Evolutionary conservation across 768 basidiomycete genomes (phyloP), one percentile per base, ranked within the genome.

Genomic region (Amylocystis lapponica): DNA sequence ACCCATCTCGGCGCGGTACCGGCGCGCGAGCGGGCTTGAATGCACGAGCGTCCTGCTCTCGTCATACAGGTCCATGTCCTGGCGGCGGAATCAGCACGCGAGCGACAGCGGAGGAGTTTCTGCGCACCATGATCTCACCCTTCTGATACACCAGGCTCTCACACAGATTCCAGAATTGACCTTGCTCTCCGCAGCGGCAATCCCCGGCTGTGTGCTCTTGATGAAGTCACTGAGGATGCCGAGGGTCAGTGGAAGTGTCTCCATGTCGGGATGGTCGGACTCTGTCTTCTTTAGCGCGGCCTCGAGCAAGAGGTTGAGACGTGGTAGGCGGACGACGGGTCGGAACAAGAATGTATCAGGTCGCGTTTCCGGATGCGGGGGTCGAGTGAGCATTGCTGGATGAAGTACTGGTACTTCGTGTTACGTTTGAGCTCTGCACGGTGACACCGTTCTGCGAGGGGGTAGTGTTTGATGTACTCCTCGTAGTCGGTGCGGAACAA

Each of bases 121-220:
- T 3, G 64, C 81, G 47, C 56, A 89, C 90, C 27, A 91, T 81
- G 14, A 93, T 79, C 60, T 94, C 90, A 20, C 86, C 90, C 49
- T 74, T 80, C 55, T 79, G 79, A 54, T 79, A 88, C 11, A 78
- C 62, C 37, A 95, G 58, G 52, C 75, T 82, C 65, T 94, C 88
- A 50, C 79, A 80, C 3, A 94, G 66, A 40, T 70, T 79, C 83
- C 85, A 88, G 47, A 90, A 82, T 90, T 91, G 51, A 93, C 91
- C 59, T 91, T 91, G 49, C 79, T 75, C 58, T 94, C 91, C 1
- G 92, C 88, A n/a, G 83, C 86, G 47, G 81, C 86, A 46, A 95
- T 93, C 4, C 92, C 92, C 1, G 90, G 90, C 55, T 94, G 83
- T 0, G 88, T 88, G 50, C 83, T 83, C 69, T 86, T 90, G 47